Base-by-base conservation (phyloP, 2,329 filamentous ascomycete species). In the Ophioceras dolichostomum region DNA sequence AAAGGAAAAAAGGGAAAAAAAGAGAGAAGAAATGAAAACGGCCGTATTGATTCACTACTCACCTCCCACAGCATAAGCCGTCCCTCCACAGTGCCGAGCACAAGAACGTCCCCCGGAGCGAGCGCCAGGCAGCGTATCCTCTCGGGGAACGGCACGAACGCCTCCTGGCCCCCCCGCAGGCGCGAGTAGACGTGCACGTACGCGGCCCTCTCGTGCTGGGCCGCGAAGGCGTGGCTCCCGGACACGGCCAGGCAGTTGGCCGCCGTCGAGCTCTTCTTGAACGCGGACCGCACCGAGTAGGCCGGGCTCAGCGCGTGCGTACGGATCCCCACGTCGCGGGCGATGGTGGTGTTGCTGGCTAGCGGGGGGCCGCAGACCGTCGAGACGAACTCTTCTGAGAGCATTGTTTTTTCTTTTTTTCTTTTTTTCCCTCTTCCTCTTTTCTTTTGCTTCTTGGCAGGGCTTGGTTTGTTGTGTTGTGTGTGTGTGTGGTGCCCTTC, bases 1-100 rank as follows among this genome's bases (percentile, higher is more conserved):
- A 45, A 47, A 44, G 14, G 19, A 24, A 22, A 10, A 35, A 18
- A 16, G 9, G 24, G 2, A 29, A n/a, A 13, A 40, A 56, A 26
- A 12, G 22, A 26, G 8, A 36, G 7, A 14, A 8, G 16, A 32
- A 37, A n/a, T n/a, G 8, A 34, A 10, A 9, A 24, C 1, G 20
- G 14, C 6, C 19, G 22, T 24, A 5, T 17, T 26, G 22, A 26
- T 26, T 26, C 8, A 12, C 33, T n/a, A 60, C 66, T 58, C 56
- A 91, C 85, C 79, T 98, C 91, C 91, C 91, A 98, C 3, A 94
- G 60, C 49, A 94, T 82, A 46, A 96, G 59, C 39, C 88, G 76
- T 13, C 91, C 91, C 47, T 87, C 85, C 39, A 79, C 76, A 1
- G 87, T 94, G 10, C 91, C 91, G 38, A 94, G 58, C 38, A 86